Conservation (phyloP, 768 basidiomycete species). For the Podaxis pistillaris region DNA sequence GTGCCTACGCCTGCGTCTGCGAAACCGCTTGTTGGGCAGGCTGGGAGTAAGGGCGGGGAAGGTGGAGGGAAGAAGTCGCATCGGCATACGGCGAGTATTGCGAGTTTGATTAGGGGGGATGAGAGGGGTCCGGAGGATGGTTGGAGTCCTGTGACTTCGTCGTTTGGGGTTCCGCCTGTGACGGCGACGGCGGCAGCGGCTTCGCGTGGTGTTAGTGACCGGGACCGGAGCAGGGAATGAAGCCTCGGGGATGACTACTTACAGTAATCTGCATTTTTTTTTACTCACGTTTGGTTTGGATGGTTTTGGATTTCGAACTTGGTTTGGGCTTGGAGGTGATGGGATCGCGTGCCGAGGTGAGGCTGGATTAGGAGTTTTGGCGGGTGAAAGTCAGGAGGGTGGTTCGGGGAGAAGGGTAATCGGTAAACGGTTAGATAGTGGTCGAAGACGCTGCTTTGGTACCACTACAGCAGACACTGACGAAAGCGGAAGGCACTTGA, state of each 20-base stretch:
- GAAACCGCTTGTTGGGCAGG: slow-evolving; percentile 21
- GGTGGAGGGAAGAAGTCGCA: slow-evolving; percentile 36
- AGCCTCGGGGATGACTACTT: not conserved
- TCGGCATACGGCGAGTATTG: slow-evolving; percentile 81
- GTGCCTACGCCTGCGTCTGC: slow-evolving; percentile 23
- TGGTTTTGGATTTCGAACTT: not conserved
- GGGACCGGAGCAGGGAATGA: not conserved
- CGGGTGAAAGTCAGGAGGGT: not conserved
- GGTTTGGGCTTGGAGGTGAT: not conserved
- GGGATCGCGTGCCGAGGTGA: not conserved
- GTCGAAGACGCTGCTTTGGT: not conserved
- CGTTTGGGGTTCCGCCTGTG: slow-evolving; percentile 49
- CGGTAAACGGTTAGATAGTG: not conserved
- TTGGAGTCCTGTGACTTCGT: slow-evolving; percentile 70
- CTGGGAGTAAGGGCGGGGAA: slow-evolving; percentile 1
- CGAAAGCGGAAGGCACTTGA: not conserved
- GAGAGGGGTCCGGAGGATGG: slow-evolving; percentile 76
- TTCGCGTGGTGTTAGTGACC: not conserved
- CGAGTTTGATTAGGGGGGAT: slow-evolving; percentile 74
- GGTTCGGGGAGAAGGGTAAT: not conserved
- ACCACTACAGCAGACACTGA: not conserved
- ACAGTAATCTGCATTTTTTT: not conserved
- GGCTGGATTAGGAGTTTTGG: not conserved
- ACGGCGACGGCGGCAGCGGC: not conserved
- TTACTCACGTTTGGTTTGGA: not conserved